These are phyloP conservation scores for Hansfordia pulvinata DNA, from an alignment of 2,329 filamentous ascomycete genomes.

Conservation along the genomic window DNA sequence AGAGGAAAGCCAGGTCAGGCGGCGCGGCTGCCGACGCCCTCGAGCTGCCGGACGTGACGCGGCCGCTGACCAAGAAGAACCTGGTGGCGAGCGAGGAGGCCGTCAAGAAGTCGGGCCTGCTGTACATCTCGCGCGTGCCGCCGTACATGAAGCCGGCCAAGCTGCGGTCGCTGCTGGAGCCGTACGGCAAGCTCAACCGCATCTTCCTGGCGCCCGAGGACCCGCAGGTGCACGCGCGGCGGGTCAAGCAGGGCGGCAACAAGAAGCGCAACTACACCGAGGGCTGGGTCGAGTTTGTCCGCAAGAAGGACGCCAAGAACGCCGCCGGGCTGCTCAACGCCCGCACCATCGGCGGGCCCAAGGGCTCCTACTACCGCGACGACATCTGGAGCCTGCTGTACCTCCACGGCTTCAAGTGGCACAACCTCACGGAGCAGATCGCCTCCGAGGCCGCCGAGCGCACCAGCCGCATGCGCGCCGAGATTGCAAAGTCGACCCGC, in stretches of 20 bases:
- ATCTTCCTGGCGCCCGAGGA: constrained; percentile 73
- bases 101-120: constrained; percentile 61
- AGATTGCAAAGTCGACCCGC: constrained; percentile 60
- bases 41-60: constrained; percentile 34
- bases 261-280: constrained; percentile 73
- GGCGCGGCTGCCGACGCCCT: constrained; percentile 7
- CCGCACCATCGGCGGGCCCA: constrained; percentile 69
- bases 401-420: constrained; percentile 75
- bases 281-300: constrained; percentile 74
- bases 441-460: constrained; percentile 70
- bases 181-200: constrained; percentile 57
- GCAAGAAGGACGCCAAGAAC: constrained; percentile 65
- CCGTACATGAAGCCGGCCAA: constrained; percentile 82
- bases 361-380: constrained; percentile 70
- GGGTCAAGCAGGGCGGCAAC: constrained; percentile 63
- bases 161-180: constrained; percentile 59
- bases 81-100: constrained; percentile 50
- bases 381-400: constrained; percentile 81
- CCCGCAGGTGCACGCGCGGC: constrained; percentile 47
- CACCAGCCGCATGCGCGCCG: constrained; percentile 60
- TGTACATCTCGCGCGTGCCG: constrained; percentile 73
- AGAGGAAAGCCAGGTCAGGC: constrained; percentile 11
- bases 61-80: constrained; percentile 51
- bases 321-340: constrained; percentile 66
- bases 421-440: constrained; percentile 62